These are phyloP conservation scores for Gaeumannomyces tritici DNA, from an alignment of 2,329 filamentous ascomycete genomes.

Conservation along the genomic window DNA sequence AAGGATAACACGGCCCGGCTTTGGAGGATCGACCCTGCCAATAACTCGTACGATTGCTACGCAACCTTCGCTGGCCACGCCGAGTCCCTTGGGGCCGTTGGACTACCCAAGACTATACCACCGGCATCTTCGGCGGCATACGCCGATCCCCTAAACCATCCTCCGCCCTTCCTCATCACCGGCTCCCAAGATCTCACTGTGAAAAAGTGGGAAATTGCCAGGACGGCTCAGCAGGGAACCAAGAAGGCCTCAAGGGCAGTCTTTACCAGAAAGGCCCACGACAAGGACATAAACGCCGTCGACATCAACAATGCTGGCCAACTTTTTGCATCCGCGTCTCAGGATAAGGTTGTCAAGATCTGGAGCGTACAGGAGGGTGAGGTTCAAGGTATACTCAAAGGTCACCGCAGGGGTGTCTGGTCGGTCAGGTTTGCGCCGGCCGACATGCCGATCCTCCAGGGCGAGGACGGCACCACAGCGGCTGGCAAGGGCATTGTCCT, in stretches of 20 bases:
- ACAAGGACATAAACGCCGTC: conserved; percentile 97
- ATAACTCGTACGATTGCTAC: conserved; percentile 49
- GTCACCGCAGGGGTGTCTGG: conserved; percentile 94
- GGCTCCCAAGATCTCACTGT: conserved; percentile 93
- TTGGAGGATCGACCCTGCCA: conserved; percentile 75
- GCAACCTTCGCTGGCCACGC: conserved; percentile 75
- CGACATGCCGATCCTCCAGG: conserved; percentile 63
- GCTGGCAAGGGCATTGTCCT: conserved; percentile 74
- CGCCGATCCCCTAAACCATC: conserved; percentile 64
- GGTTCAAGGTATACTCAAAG: conserved; percentile 80
- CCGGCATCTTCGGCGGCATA: conserved; percentile 59
- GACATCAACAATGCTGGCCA: conserved; percentile 65
- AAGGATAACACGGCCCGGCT: conserved; percentile 93
- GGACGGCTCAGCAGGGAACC: conserved; percentile 32
- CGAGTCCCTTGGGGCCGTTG: conserved; percentile 85
- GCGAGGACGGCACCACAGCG: conserved; percentile 55
- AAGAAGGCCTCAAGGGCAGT: conserved; percentile 54
- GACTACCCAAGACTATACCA: conserved; percentile 64
- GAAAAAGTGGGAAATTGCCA: conserved; percentile 82
- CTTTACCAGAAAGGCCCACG: conserved; percentile 91
- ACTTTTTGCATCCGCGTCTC: conserved; percentile 92
- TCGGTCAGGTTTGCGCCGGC: conserved; percentile 82
- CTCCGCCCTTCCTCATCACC: conserved; percentile 77
- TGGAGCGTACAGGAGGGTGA: conserved; percentile 89
- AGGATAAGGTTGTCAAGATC: conserved; percentile 94